These are phyloP conservation scores for Ambrosia artemisiifolia DNA, from an alignment of 129 eudicot species.

Conservation along the genomic window DNA sequence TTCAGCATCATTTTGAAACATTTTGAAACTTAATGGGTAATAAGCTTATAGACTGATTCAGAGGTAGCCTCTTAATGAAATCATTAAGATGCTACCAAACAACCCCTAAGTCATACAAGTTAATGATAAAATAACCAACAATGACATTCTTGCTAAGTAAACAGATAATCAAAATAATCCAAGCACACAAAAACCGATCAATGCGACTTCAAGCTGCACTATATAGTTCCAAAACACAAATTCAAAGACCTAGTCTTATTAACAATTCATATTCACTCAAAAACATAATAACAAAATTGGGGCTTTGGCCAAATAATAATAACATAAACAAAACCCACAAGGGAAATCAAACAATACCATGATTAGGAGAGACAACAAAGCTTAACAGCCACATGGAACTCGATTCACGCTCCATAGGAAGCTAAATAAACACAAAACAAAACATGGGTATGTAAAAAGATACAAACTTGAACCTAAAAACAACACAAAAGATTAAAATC, in stretches of 20 bases:
- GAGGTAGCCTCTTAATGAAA: too few relatives aligned
- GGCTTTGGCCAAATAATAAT: background rate
- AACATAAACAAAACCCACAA: background rate
- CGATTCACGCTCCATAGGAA: constrained; percentile 89
- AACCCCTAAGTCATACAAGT: too few relatives aligned
- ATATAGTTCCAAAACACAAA: background rate
- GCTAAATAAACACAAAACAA: constrained; percentile 32
- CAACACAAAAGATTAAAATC: background rate
- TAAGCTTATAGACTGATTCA: too few relatives aligned
- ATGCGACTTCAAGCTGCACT: background rate
- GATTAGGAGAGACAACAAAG: constrained; percentile 90
- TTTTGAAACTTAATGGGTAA: too few relatives aligned
- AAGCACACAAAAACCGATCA: background rate
- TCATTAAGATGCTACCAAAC: too few relatives aligned
- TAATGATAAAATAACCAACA: background rate
- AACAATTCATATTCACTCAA: constrained; percentile 4
- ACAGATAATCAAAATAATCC: background rate
- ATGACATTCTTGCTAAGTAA: background rate
- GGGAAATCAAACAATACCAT: constrained; percentile 47
- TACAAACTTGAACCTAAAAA: background rate
- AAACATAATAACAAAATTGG: too few relatives aligned
- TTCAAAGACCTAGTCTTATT: background rate
- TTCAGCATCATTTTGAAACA: too few relatives aligned
- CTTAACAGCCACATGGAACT: constrained; percentile 86
- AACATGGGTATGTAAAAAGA: background rate